phyloP scores from a whole-genome alignment of 73 alveolate genomes.

The Durusdinium trenchii region DNA sequence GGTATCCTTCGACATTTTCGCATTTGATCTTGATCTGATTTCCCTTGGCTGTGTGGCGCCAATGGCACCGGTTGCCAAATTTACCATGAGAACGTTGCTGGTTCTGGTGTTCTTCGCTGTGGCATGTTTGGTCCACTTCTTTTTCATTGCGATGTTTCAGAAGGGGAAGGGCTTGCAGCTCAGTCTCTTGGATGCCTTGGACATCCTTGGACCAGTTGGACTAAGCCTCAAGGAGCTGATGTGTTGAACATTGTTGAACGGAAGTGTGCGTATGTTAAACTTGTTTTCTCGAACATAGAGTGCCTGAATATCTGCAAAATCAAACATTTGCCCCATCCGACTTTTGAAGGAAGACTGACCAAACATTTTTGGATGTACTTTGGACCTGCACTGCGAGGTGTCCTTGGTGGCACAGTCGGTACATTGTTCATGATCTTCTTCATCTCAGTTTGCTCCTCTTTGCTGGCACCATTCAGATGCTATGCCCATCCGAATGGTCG shows the following conservation, averaged over 20 bases:
- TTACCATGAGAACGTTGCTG: constrained; percentile 1
- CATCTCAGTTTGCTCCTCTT: constrained; percentile 56
- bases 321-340: neutral
- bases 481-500: neutral
- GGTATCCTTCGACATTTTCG: neutral
- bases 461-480: constrained; percentile 62
- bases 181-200: constrained; percentile 1
- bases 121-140: constrained; percentile 42
- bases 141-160: neutral
- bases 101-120: constrained; percentile 23
- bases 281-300: neutral
- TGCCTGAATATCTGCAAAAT: neutral
- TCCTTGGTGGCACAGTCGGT: constrained; percentile 42
- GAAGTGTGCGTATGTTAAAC: neutral
- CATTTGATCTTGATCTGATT: constrained; percentile 12
- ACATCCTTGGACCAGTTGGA: too few relatives aligned
- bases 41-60: constrained; percentile 57
- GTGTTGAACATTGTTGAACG: too few relatives aligned
- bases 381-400: neutral
- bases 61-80: constrained; percentile 52
- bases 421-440: constrained; percentile 51
- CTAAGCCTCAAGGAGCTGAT: too few relatives aligned
- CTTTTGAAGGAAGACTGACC: neutral
- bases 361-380: too few relatives aligned
- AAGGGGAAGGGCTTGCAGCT: constrained; percentile 59